Base-by-base conservation (phyloP, 2,329 filamentous ascomycete genomes). In the Trichoderma asperellum region DNA sequence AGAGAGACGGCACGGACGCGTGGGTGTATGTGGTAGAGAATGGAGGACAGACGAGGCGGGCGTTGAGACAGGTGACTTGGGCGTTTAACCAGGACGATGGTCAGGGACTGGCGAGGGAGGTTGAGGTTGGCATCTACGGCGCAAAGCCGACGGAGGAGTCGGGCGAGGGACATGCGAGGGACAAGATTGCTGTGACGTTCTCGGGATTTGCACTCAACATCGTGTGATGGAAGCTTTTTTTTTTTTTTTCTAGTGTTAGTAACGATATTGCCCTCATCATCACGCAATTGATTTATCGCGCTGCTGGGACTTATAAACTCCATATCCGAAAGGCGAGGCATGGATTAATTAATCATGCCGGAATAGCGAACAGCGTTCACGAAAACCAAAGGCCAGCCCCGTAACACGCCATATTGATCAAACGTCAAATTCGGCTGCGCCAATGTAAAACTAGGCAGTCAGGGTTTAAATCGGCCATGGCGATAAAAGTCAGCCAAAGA, bases 121-220 rank as follows among this genome's bases (percentile, higher is more conserved):
- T 72, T 37, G 43, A 60, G 27, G 70, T 72, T 29, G 71, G 71
- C 10, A 70, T 72, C 5, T 72, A 72, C 8, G 71, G 71, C n/a
- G 71, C 71, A 14, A 72, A 72, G 71, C 71, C 71, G 66, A 72
- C 71, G 67, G 66, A 70, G 56, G 71, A 72, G 32, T 43, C 56
- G 34, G 62, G 64, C 29, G 62, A 60, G 27, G 62, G 55, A 18
- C 60, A 69, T 24, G 47, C 61, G 60, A 65, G 63, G 40, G 59
- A 70, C 21, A 66, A 60, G 35, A 71, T 72, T 60, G 53, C 63
- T 8, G 71, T 72, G 55, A 58, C 67, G 14, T 71, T 72, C 68
- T 62, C 63, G 5, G 68, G 58, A 24, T 72, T 72, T 47, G 53
- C 58, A 52, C 53, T 73, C 16, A 61, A 66, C 16, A 58, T 40